Evolutionary conservation across 768 basidiomycete species (phyloP), one percentile per base, ranked within the genome.

Genomic region (Tulasnella sp.): DNA sequence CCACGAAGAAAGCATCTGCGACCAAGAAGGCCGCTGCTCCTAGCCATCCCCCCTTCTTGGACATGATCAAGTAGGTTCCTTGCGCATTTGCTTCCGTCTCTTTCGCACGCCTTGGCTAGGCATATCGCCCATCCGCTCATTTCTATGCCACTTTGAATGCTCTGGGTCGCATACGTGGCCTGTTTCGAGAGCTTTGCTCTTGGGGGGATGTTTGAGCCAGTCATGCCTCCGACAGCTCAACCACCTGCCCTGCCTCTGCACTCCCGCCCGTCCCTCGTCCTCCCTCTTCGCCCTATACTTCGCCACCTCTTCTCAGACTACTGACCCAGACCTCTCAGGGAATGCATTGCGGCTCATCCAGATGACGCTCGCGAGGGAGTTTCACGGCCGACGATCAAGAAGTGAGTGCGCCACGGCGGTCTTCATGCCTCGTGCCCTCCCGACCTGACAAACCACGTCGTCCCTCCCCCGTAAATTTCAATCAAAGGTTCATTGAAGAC

Each of bases 311-410:
- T 34, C 67, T 44, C 5, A 67, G 35, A 67, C 35, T 67, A 29
- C 67, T 67, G 39, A 67, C 67, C 52, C 35, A 22, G 44, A 40
- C 65, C 72, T 73, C 47, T 67, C 47, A 71, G 70, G 70, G 73
- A 74, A 72, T 72, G 70, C 64, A 74, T 74, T 40, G 67, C 69
- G n/a, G 69, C 64, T 64, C 73, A 74, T 41, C 69, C 69, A 32
- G 73, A 74, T 39, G 73, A 74, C 71, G 73, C 73, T n/a, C 62
- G 73, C 34, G 64, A 36, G 40, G 73, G 73, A 40, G 73, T 74
- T 36, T 74, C 73, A 19, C 73, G 73, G 35, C 73, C 73, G 7
- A 74, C 73, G 39, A 74, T 74, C 62, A 74, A 74, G 64, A 74
- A 74, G 73, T 74, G 39, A 47, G 67, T 64, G 67, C 72, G 34